Percentiles rank a stretch among this genome's conserved stretches.
Conservation (phyloP, 768 basidiomycete species). For the Galerina marginata region DNA sequence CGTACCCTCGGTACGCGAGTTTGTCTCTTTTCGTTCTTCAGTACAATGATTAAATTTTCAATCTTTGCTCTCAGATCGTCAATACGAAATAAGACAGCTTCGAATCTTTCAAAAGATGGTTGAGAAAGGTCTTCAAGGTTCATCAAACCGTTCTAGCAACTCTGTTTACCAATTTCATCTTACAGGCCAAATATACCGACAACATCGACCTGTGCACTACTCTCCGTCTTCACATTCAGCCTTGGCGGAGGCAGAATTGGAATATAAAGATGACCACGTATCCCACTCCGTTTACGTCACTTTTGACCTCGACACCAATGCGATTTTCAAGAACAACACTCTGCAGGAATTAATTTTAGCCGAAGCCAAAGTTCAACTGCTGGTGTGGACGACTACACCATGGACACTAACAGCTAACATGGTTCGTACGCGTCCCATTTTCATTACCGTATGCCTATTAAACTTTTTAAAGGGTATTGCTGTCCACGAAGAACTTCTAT, state of each 20-base stretch:
- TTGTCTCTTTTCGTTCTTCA: background rate
- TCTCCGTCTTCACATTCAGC: constrained; percentile 95
- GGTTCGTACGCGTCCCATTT: constrained; percentile 48
- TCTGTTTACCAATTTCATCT: background rate
- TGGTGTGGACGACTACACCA: constrained; percentile 98
- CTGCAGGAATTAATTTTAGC: constrained; percentile 39
- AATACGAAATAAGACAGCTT: constrained; percentile 89
- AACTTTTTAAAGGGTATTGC: constrained; percentile 75
- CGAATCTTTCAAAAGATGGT: constrained; percentile 89
- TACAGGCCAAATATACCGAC: constrained; percentile 84
- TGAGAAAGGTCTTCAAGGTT: constrained; percentile 59
- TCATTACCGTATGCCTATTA: background rate
- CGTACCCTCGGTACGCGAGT: constrained; percentile 75
- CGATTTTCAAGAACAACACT: constrained; percentile 21
- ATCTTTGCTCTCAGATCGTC: constrained; percentile 60
- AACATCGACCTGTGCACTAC: constrained; percentile 90
- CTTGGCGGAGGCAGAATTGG: constrained; percentile 92
- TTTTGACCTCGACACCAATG: constrained; percentile 61
- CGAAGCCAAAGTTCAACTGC: constrained; percentile 49
- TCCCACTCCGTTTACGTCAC: constrained; percentile 89
- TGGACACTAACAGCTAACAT: constrained; percentile 98
- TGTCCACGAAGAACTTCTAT: constrained; percentile 74
- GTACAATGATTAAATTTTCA: background rate
- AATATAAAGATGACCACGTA: constrained; percentile 86
- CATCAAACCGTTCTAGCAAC: background rate